Evolutionary conservation across 495 filamentous ascomycete species (phyloP), one percentile per base, ranked within the genome.

Genomic region (Aspergillus cavernicola): DNA sequence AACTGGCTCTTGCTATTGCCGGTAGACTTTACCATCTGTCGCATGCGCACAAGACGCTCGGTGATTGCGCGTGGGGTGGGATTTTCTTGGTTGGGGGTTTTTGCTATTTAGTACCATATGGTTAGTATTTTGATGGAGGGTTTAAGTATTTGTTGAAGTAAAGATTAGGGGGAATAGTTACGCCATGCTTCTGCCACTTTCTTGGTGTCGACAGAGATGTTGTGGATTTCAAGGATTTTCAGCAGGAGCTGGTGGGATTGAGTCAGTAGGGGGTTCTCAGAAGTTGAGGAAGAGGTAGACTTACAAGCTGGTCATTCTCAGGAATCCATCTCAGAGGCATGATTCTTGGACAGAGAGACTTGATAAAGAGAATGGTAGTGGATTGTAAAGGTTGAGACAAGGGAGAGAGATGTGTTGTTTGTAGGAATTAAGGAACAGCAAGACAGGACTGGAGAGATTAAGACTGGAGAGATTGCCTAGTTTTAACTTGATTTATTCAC

Each of bases 21-120:
- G 19, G n/a, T 39, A 5, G 54, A 13, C 16, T 60, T 62, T 24
- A 60, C 60, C 0, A 51, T 47, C 6, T 65, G 52, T 32, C 73
- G 72, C 48, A 80, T 75, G 11, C 62, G 69, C n/a, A 62, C 52
- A 0, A 80, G 65, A 6, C 72, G 74, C 50, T 79, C 77, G 8
- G 62, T 66, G 47, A 80, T 76, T n/a, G 77, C 77, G 22, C 76
- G 72, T 0, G 73, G 56, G 22, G 76, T 79, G 1, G 75, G 75
- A 6, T 55, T 59, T 7, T 68, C 57, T 11, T 62, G 18, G 29
- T 31, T 53, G 8, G 37, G n/a, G n/a, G n/a, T n/a, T n/a, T n/a
- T 42, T 3, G 60, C 41, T 32, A 16, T 35, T 38, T 65, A 65
- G 71, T 53, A 24, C 42, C 22, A 48, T 37, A 35, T 32, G 26